phyloP scores from a whole-genome alignment of 805 yeast genomes.

The Saccharomycopsis sp. region DNA sequence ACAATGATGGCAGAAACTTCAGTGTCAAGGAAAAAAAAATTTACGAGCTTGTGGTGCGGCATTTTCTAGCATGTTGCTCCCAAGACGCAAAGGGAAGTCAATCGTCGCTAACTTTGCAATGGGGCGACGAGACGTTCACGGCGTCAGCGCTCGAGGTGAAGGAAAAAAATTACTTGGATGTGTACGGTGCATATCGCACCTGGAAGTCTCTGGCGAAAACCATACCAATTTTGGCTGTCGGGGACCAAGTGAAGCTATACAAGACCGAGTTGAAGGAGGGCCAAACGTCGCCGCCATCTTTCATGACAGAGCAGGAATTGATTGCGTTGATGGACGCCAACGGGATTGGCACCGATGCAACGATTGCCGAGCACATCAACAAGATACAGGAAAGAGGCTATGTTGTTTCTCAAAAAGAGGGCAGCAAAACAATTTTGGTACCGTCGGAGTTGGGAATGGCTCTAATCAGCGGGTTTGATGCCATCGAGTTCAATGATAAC shows the following conservation, averaged over 20 bases:
- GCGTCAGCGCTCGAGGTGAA: constrained; percentile 68
- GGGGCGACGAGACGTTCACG: constrained; percentile 71
- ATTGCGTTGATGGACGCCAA: constrained; percentile 92
- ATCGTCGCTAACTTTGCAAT: constrained; percentile 52
- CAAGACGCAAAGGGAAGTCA: constrained; percentile 76
- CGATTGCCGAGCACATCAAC: constrained; percentile 95
- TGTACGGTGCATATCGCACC: constrained; percentile 57
- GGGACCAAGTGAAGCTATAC: constrained; percentile 48
- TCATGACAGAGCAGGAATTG: constrained; percentile 85
- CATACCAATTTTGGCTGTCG: constrained; percentile 53
- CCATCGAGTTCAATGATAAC: constrained; percentile 57
- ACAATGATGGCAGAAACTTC: constrained; percentile 28
- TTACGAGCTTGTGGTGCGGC: constrained; percentile 77
- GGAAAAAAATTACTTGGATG: constrained; percentile 69
- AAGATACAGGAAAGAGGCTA: constrained; percentile 65
- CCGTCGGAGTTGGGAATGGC: constrained; percentile 85
- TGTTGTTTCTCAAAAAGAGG: constrained; percentile 37
- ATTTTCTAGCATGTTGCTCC: constrained; percentile 88
- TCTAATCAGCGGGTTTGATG: constrained; percentile 79
- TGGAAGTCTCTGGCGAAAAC: constrained; percentile 57
- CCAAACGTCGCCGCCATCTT: constrained; percentile 69
- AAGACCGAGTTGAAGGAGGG: constrained; percentile 62
- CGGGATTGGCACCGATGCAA: constrained; percentile 98
- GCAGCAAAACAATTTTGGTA: constrained; percentile 38
- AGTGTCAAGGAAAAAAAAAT: constrained; percentile 52